phyloP scores from a whole-genome alignment of 352 stramenopile species.

The Pythium aristosporum region DNA sequence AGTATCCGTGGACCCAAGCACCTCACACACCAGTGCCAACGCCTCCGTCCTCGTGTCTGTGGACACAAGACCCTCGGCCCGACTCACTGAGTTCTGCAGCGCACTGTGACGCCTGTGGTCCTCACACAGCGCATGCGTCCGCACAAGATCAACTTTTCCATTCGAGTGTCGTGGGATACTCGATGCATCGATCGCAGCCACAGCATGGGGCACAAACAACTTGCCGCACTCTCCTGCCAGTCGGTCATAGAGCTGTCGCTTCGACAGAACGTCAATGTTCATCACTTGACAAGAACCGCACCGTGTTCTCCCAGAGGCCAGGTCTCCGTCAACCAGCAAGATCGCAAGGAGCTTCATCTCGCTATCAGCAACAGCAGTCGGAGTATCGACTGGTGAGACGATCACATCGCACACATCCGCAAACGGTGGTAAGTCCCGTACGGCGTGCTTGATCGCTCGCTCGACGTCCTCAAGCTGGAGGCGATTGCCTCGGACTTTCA shows the following conservation, averaged over 20 bases:
- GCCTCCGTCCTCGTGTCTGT: neutral
- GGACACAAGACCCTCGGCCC: neutral
- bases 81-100: neutral
- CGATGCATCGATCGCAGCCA: constrained; percentile 19
- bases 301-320: neutral
- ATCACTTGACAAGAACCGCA: neutral
- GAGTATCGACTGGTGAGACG: neutral
- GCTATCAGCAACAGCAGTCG: neutral
- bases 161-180: constrained; percentile 30
- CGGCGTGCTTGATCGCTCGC: constrained; percentile 22
- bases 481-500: constrained; percentile 58
- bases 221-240: constrained; percentile 34
- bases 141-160: constrained; percentile 44
- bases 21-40: neutral
- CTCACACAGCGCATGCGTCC: constrained; percentile 18
- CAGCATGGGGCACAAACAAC: constrained; percentile 31
- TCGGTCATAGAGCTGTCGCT: constrained; percentile 28
- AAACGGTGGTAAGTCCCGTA: neutral
- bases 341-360: neutral
- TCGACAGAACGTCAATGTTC: constrained; percentile 8
- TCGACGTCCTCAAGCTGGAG: constrained; percentile 57
- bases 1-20: constrained; percentile 2
- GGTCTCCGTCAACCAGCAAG: neutral
- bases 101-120: neutral
- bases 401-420: neutral